Evolutionary conservation across 306 rosid genomes (phyloP), one percentile per base, ranked within the genome.

Genomic region (Castanospermum australe): DNA sequence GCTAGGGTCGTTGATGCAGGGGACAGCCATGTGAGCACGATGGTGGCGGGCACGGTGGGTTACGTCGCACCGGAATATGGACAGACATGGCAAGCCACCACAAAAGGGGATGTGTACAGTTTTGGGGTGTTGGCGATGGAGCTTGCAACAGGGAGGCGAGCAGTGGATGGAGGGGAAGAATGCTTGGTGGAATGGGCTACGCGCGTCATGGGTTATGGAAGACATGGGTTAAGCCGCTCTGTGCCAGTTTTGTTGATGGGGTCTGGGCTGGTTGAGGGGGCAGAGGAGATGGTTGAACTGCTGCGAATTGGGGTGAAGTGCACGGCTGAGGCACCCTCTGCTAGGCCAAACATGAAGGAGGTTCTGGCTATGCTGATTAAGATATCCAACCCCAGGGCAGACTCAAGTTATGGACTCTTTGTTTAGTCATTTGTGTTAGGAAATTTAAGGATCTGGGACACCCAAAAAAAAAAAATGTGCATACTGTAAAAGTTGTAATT

Each of bases 61-160:
- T 96, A 96, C 62, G 98, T 96, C 74, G 99, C 98, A 35, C 97
- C 98, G 0, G 98, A 96, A 78, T 93, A 93, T 79, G 97, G 97
- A 25, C 99, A 96, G 54, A 96, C 97, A 73, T 93, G 98, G 98
- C 93, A 88, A 66, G 99, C 99, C 7, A 93, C 96, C 0, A 90
- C 98, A 5, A 93, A 93, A 61, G 99, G 99, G 0, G 98, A 96
- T 44, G 98, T 96, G 33, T 96, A 96, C 24, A 96, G 99, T 82
- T 96, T 76, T 48, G 99, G 98, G 10, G 96, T 96, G 22, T 66
- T 96, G 86, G 85, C 80, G 1, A 93, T 96, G 98, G 98, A 96
- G 50, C 54, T 93, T 21, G 99, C 98, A 15, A 90, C 98, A 0
- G 99, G 86, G 28, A 86, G 99, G 76, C 82, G 91, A 61, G 99